Evolutionary conservation across 116 monocot species (phyloP).

Genomic region (Cymodocea nodosa): DNA sequence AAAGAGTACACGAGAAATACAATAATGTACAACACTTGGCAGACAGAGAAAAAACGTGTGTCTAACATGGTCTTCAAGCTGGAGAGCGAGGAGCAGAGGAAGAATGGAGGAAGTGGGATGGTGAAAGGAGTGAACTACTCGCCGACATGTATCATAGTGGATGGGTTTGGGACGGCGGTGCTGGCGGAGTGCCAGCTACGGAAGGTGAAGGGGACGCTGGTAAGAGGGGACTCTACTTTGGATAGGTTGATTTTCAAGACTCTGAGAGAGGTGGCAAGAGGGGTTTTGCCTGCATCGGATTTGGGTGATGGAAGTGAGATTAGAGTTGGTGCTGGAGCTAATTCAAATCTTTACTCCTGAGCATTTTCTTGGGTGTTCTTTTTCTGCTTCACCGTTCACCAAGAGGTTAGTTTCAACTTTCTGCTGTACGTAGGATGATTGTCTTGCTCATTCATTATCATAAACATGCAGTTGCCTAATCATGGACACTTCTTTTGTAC

Average conservation of each 20-base stretch:
- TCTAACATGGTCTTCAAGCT: too few species aligned
- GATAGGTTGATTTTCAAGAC: neutral
- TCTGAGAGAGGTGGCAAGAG: neutral
- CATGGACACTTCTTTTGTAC: too few species aligned
- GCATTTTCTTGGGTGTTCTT: neutral
- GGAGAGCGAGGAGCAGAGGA: constrained; percentile 51
- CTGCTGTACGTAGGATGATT: too few species aligned
- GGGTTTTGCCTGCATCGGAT: neutral
- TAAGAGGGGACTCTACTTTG: constrained; percentile 22
- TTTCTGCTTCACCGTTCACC: too few species aligned
- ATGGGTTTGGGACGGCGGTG: constrained; percentile 65
- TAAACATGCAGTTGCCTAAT: too few species aligned
- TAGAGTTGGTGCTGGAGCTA: neutral
- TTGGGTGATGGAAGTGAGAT: neutral
- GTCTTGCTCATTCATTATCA: too few species aligned
- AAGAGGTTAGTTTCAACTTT: too few species aligned
- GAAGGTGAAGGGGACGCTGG: constrained; percentile 37
- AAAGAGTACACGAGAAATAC: too few species aligned
- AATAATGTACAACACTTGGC: too few species aligned
- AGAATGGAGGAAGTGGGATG: constrained; percentile 1
- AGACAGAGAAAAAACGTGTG: too few species aligned
- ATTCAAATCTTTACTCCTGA: constrained; percentile 6
- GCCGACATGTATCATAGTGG: constrained; percentile 68
- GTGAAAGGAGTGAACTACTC: constrained; percentile 24
- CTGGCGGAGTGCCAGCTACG: constrained; percentile 72